Evolutionary conservation across 164 flowering plant species (phyloP).

Genomic region (Warburgia ugandensis): DNA sequence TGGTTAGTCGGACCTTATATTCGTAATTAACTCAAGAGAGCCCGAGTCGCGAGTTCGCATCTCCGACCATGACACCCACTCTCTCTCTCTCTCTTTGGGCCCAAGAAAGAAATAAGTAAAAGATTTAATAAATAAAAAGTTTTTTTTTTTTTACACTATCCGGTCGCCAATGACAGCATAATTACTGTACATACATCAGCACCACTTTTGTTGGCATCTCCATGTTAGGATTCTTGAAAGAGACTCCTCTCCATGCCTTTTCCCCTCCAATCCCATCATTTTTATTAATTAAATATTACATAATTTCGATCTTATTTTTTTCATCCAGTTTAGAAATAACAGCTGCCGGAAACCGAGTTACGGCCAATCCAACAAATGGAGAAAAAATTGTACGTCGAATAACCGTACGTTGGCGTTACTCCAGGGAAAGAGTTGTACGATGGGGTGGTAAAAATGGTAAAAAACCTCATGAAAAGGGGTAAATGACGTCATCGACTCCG

Average conservation of each 20-base stretch:
- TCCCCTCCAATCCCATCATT: slow-evolving; percentile 3
- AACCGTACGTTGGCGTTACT: no score
- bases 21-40: no score
- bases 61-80: no score
- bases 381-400: no score
- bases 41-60: no score
- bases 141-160: slow-evolving; percentile 3
- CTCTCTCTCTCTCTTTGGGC: no score
- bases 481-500: not conserved
- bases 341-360: no score
- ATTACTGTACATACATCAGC: slow-evolving; percentile 15
- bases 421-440: no score
- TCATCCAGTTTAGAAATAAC: not conserved
- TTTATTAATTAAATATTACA: not conserved
- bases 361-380: no score
- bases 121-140: not conserved
- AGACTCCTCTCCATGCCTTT: slow-evolving; percentile 9
- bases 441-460: not conserved
- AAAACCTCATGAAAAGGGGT: not conserved
- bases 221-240: slow-evolving; percentile 12
- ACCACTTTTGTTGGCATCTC: slow-evolving; percentile 14
- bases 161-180: slow-evolving; percentile 2
- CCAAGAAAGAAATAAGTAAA: not conserved
- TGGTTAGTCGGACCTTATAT: no score
- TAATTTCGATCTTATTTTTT: not conserved